Evolutionary conservation across 768 basidiomycete genomes (phyloP).

Genomic region (Xerocomellus dryophilus): DNA sequence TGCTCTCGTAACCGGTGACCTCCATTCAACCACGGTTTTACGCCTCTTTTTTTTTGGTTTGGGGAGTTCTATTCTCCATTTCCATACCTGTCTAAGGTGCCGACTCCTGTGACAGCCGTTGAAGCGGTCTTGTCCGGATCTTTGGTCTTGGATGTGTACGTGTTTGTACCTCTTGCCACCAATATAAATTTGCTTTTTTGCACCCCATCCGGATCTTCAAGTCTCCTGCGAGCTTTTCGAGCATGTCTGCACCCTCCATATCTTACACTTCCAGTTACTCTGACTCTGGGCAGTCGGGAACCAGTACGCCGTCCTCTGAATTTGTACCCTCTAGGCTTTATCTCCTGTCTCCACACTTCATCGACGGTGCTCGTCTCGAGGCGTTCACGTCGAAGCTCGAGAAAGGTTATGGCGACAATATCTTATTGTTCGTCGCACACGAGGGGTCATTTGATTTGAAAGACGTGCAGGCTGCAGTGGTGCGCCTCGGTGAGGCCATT

Average conservation of each 20-base stretch:
- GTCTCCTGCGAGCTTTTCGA: constrained; percentile 5
- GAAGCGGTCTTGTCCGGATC: neutral
- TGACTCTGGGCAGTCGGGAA: constrained; percentile 14
- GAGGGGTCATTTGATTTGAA: constrained; percentile 4
- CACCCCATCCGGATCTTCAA: neutral
- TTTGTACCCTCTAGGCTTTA: constrained; percentile 17
- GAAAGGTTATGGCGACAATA: constrained; percentile 28
- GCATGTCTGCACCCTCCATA: constrained; percentile 20
- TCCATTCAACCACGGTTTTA: neutral
- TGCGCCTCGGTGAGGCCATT: constrained; percentile 10
- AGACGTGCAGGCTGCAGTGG: constrained; percentile 7
- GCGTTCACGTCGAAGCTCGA: constrained; percentile 22
- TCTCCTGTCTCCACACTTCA: constrained; percentile 22
- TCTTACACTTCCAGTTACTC: constrained; percentile 15
- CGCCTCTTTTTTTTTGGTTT: neutral
- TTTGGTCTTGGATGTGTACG: constrained; percentile 12
- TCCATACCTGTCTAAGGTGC: neutral
- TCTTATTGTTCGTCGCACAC: constrained; percentile 25
- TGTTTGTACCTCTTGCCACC: constrained; percentile 21
- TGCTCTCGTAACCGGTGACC: neutral
- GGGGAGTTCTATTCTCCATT: neutral
- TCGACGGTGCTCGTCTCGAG: constrained; percentile 12
- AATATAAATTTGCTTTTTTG: constrained; percentile 27
- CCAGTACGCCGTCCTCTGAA: constrained; percentile 28
- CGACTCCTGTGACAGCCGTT: neutral